These are phyloP conservation scores for Fremontodendron californicum DNA, from an alignment of 345 rosid species.

Conservation along the genomic window DNA sequence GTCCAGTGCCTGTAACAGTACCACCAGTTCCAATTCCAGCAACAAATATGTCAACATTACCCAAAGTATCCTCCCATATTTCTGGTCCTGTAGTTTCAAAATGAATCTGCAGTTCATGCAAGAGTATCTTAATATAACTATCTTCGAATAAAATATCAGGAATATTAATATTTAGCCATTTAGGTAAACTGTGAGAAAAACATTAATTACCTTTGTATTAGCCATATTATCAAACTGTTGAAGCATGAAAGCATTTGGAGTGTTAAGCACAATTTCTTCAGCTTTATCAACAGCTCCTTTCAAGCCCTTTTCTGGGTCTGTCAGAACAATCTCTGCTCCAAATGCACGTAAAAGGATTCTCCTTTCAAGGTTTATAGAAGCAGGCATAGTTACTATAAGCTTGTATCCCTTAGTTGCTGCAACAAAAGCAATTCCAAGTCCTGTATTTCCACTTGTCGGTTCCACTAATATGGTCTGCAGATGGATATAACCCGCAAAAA, in stretches of 20 bases:
- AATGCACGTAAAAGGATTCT: conserved; percentile 80
- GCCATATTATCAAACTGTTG: conserved; percentile 78
- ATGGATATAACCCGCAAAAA: conserved; percentile 5
- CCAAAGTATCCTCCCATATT: conserved; percentile 89
- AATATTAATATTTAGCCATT: neutral
- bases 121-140: neutral
- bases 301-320: conserved; percentile 81
- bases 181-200: neutral
- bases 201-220: conserved; percentile 52
- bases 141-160: neutral
- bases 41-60: conserved; percentile 64
- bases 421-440: conserved; percentile 85
- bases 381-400: conserved; percentile 85
- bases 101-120: conserved; percentile 56
- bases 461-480: conserved; percentile 71
- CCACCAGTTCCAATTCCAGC: conserved; percentile 97
- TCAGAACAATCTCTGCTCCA: conserved; percentile 81
- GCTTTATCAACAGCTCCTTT: conserved; percentile 89
- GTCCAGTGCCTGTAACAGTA: conserved; percentile 78
- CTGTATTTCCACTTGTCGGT: conserved; percentile 90
- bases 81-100: conserved; percentile 95
- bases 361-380: conserved; percentile 79
- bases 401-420: conserved; percentile 85
- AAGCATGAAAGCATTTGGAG: conserved; percentile 70
- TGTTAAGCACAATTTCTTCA: conserved; percentile 63